Base-by-base conservation (phyloP, 2,329 filamentous ascomycete genomes). In the Penicillium sp. region DNA sequence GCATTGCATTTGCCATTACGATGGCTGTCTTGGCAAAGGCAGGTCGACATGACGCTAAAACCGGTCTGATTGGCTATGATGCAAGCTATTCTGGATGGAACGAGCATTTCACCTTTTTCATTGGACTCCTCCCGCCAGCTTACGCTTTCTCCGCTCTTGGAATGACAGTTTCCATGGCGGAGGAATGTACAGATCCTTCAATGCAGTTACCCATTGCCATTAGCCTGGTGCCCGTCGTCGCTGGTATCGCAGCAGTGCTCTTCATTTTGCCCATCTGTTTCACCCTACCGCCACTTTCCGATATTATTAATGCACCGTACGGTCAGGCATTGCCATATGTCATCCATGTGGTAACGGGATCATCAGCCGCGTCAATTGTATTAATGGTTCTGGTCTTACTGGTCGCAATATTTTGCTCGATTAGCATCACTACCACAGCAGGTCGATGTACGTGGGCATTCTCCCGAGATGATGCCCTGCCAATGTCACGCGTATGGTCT, bases 391-490 rank as follows among this genome's bases (percentile, higher is more conserved):
- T 37, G 19, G 34, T 37, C 5, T n/a, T 37, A 21, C 18, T 37
- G 18, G 34, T 37, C 18, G 34, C 34, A 4, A 37, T 21, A 37
- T 37, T 37, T 13, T 37, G 34, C 8, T 37, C 34, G 3, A 37
- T 37, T 16, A 37, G 34, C 9, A 37, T 37, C 34, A 37, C 34
- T 10, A 37, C 34, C 2, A 37, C 34, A 0, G 34, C 34, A 6
- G 34, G 34, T 3, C 6, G 34, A 37, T 37, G 34, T 74, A 88
- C 86, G 1, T 90, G 87, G 63, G 87, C 87, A 8, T 90, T 90
- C 67, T 85, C 87, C 5, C 80, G 87, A 48, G 87, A 90, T 68
- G 86, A 85, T 28, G 87, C 86, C 10, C 87, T 90, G 48, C 87
- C 87, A 0, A 85, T 85, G 1, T 85, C 84, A 49, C 75, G 77